Conservation (phyloP, 257 asterid species). For the Paulownia fortunei region DNA sequence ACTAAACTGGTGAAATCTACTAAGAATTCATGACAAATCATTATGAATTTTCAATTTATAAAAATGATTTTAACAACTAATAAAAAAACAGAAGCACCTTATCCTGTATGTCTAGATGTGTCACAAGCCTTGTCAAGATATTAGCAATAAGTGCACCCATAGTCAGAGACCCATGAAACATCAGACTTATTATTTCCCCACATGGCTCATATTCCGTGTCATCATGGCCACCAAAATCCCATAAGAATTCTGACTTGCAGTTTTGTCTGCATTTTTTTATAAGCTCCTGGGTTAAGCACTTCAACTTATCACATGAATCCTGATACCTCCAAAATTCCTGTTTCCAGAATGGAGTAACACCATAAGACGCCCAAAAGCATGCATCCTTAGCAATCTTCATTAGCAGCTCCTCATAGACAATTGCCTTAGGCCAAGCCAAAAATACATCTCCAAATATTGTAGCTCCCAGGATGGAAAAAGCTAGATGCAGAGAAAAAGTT, state of each 20-base stretch:
- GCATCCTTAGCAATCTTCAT: constrained; percentile 51
- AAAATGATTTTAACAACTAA: not conserved
- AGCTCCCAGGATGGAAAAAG: constrained; percentile 46
- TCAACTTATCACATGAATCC: constrained; percentile 43
- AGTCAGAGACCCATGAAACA: constrained; percentile 60
- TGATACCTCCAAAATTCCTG: constrained; percentile 45
- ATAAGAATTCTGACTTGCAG: constrained; percentile 32
- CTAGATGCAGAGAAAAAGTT: constrained; percentile 43
- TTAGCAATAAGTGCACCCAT: constrained; percentile 46
- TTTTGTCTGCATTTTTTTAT: constrained; percentile 38
- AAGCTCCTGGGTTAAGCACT: constrained; percentile 48
- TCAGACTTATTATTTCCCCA: constrained; percentile 48
- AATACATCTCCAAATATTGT: constrained; percentile 50
- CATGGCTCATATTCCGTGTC: constrained; percentile 38
- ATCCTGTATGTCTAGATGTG: constrained; percentile 45
- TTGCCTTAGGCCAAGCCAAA: constrained; percentile 51
- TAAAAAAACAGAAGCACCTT: constrained; percentile 33
- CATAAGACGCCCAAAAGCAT: constrained; percentile 49
- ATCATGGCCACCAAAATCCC: constrained; percentile 30
- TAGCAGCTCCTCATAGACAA: constrained; percentile 44
- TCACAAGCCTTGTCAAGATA: constrained; percentile 50
- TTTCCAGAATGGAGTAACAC: constrained; percentile 51
- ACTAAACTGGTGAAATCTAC: not conserved
- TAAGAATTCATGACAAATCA: not conserved
- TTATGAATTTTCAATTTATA: not conserved